Evolutionary conservation across 2,329 filamentous ascomycete species (phyloP).

Genomic region (Elsinoe ampelina): DNA sequence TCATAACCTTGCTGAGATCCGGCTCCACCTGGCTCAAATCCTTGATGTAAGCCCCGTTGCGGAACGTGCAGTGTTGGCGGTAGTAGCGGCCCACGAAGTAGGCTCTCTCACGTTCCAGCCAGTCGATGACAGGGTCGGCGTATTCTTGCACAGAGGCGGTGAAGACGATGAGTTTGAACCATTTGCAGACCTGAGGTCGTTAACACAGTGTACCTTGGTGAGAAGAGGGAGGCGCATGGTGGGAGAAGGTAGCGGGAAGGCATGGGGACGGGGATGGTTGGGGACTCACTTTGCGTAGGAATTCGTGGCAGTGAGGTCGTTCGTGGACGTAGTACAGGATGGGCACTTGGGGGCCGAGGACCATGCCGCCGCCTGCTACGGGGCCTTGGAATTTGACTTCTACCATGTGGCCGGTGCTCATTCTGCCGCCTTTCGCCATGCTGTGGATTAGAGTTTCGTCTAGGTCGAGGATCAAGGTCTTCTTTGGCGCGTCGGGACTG

Average conservation of each 20-base stretch:
- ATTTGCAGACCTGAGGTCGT: constrained; percentile 93
- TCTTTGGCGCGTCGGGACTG: constrained; percentile 57
- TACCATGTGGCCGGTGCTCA: constrained; percentile 97
- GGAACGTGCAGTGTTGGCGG: constrained; percentile 90
- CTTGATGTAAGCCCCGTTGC: constrained; percentile 96
- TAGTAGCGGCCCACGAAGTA: constrained; percentile 93
- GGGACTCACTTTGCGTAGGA: constrained; percentile 61
- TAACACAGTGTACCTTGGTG: too few species aligned
- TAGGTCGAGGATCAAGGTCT: constrained; percentile 89
- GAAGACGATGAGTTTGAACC: constrained; percentile 96
- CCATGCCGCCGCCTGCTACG: constrained; percentile 57
- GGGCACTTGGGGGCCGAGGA: constrained; percentile 77
- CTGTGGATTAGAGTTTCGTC: constrained; percentile 98
- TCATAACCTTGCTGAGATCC: constrained; percentile 96
- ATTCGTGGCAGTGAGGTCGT: constrained; percentile 92
- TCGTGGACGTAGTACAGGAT: constrained; percentile 99
- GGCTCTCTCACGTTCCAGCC: constrained; percentile 92
- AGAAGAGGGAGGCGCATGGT: too few species aligned
- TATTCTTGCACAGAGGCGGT: constrained; percentile 98
- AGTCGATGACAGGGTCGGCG: constrained; percentile 96
- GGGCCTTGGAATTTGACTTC: constrained; percentile 57
- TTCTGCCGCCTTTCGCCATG: constrained; percentile 90
- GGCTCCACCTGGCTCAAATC: constrained; percentile 93
- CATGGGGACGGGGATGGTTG: too few species aligned
- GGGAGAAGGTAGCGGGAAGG: too few species aligned